A percentile compares a stretch with the other conserved stretches of the same genome.
Conservation (phyloP, 2,329 filamentous ascomycete genomes). For the Claviceps pazoutovae region DNA sequence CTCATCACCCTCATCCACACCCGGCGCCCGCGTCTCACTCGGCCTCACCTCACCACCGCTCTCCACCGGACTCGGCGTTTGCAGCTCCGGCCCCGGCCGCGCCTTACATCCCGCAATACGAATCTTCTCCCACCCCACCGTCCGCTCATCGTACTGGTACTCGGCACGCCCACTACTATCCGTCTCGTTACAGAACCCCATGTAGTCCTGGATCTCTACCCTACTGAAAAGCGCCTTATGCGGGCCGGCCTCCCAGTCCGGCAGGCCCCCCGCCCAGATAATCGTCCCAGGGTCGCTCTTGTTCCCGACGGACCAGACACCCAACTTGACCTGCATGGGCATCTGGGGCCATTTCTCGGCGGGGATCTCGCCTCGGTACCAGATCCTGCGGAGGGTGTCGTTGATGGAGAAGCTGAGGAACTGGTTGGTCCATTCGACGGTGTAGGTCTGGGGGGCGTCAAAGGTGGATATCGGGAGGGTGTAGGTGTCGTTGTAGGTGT, state of each 20-base stretch:
- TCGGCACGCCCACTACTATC: slow-evolving; percentile 8
- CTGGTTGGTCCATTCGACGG: slow-evolving; percentile 50
- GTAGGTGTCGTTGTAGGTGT: slow-evolving; percentile 35
- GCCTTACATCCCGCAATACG: slow-evolving; percentile 15
- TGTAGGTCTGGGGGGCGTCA: slow-evolving; percentile 45
- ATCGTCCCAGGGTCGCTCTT: slow-evolving; percentile 43
- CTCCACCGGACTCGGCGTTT: slow-evolving; percentile 3
- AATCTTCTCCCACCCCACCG: slow-evolving; percentile 17
- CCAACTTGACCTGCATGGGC: slow-evolving; percentile 52
- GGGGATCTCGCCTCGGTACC: slow-evolving; percentile 30
- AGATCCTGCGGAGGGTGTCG: slow-evolving; percentile 20
- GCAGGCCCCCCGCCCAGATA: slow-evolving; percentile 50
- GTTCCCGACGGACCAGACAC: slow-evolving; percentile 40
- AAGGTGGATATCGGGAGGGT: slow-evolving; percentile 26
- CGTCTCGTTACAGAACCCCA: slow-evolving; percentile 14
- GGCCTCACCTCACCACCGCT: slow-evolving; percentile 3
- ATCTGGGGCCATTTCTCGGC: slow-evolving; percentile 49
- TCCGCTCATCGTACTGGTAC: slow-evolving; percentile 16
- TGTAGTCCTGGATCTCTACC: slow-evolving; percentile 17
- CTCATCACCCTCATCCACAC: not conserved
- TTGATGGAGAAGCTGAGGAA: slow-evolving; percentile 47
- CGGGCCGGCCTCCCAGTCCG: slow-evolving; percentile 17
- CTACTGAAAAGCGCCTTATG: slow-evolving; percentile 14
- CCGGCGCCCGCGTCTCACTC: not conserved
- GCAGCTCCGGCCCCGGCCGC: slow-evolving; percentile 6